Conservation (phyloP, 768 basidiomycete genomes). For the Thelephora aurantiotincta region DNA sequence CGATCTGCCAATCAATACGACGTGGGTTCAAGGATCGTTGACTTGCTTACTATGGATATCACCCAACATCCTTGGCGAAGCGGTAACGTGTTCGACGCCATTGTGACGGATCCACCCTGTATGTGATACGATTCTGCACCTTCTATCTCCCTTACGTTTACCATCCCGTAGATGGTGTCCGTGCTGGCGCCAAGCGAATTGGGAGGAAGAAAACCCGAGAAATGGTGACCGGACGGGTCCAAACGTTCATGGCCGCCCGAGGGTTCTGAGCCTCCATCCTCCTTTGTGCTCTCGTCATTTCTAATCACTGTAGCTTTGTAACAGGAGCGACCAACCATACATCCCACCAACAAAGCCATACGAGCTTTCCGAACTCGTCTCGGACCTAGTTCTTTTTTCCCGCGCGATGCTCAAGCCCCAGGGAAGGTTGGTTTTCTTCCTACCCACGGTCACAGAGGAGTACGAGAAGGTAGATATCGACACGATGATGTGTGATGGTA, state of each 20-base stretch:
- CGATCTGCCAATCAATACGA: slow-evolving; percentile 81
- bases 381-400: slow-evolving; percentile 70
- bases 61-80: slow-evolving; percentile 81
- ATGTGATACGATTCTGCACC: slow-evolving; percentile 15
- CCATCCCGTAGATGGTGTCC: slow-evolving; percentile 59
- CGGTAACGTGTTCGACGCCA: slow-evolving; percentile 86
- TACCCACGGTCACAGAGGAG: slow-evolving; percentile 84
- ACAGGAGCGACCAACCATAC: slow-evolving; percentile 50
- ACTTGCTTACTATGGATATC: slow-evolving; percentile 87
- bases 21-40: slow-evolving; percentile 55
- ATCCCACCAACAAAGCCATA: slow-evolving; percentile 87
- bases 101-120: slow-evolving; percentile 93
- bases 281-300: background rate
- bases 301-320: background rate
- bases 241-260: slow-evolving; percentile 23
- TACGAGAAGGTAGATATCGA: slow-evolving; percentile 82
- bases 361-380: slow-evolving; percentile 71
- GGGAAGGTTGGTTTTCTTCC: slow-evolving; percentile 90
- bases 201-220: slow-evolving; percentile 44
- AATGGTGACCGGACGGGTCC: slow-evolving; percentile 12
- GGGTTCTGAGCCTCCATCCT: slow-evolving; percentile 13
- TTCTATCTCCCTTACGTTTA: slow-evolving; percentile 2
- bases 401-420: slow-evolving; percentile 74
- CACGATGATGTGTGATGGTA: slow-evolving; percentile 66
- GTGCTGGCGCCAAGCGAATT: slow-evolving; percentile 75